Conservation (phyloP, 306 rosid species). For the Rosa rugosa region DNA sequence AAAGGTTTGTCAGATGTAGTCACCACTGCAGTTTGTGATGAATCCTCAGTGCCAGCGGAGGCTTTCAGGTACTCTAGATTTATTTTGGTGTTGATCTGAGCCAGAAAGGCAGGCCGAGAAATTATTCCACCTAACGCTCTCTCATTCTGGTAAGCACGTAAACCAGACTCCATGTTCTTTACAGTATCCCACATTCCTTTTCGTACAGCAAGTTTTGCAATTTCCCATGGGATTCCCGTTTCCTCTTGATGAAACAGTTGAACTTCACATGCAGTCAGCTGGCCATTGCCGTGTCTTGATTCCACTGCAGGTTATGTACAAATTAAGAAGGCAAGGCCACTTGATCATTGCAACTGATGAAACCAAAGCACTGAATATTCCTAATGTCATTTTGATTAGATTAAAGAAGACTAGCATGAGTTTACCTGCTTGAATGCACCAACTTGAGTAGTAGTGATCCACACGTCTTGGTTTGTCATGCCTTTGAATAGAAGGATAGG, state of each 20-base stretch:
- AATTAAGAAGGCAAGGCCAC: not conserved
- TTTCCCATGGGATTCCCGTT: conserved; percentile 94
- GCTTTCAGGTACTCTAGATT: conserved; percentile 48
- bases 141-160: conserved; percentile 60
- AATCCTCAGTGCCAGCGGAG: conserved; percentile 37
- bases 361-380: not conserved
- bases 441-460: conserved; percentile 62
- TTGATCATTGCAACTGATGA: not conserved
- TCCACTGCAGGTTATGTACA: conserved; percentile 51
- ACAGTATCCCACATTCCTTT: conserved; percentile 95
- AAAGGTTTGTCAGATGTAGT: conserved; percentile 37
- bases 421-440: conserved; percentile 69
- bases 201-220: conserved; percentile 79
- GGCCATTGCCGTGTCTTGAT: conserved; percentile 53
- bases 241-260: conserved; percentile 82
- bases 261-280: conserved; percentile 80
- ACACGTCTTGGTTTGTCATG: conserved; percentile 54
- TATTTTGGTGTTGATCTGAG: conserved; percentile 71
- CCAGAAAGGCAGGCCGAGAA: conserved; percentile 55
- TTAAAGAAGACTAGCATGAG: not conserved
- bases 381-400: not conserved
- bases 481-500: conserved; percentile 48
- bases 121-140: conserved; percentile 55
- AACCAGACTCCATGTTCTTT: conserved; percentile 76
- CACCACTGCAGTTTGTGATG: conserved; percentile 2